Evolutionary conservation across 805 yeast species (phyloP).

Genomic region (Saccharomycopsis fodiens): DNA sequence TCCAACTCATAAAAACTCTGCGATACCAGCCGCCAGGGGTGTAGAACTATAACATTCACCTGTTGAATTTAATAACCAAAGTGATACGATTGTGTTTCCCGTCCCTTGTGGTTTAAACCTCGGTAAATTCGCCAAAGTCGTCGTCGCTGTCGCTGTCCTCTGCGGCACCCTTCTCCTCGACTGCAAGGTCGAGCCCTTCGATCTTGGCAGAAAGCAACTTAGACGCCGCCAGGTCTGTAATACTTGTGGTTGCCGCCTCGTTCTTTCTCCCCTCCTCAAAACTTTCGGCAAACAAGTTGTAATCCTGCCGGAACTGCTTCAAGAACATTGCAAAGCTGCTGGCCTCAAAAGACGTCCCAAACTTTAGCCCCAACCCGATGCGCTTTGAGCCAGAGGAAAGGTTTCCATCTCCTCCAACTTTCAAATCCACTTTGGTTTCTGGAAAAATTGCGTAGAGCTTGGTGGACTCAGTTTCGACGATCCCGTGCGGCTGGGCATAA

Average conservation of each 20-base stretch:
- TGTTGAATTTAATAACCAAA: too few species aligned
- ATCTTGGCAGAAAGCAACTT: too few species aligned
- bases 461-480: conserved; percentile 15
- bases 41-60: too few species aligned
- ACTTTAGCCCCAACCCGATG: conserved; percentile 17
- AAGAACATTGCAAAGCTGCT: conserved; percentile 15
- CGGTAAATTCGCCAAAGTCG: conserved; percentile 20
- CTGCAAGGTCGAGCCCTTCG: too few species aligned
- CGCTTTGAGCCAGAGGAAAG: background rate
- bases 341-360: conserved; percentile 17
- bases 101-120: too few species aligned
- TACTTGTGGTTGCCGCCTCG: background rate
- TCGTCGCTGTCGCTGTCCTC: conserved; percentile 16
- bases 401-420: background rate
- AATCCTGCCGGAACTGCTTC: conserved; percentile 15
- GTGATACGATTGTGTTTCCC: too few species aligned
- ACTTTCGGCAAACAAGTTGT: conserved; percentile 7
- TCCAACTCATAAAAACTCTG: too few species aligned
- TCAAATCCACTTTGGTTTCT: background rate
- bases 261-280: conserved; percentile 3
- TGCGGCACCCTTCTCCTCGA: too few species aligned
- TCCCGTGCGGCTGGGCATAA: conserved; percentile 4
- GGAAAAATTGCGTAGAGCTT: conserved; percentile 18
- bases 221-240: too few species aligned
- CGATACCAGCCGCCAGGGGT: too few species aligned